phyloP scores from a whole-genome alignment of 805 yeast genomes.

The Tetrapisispora nanseiensis region DNA sequence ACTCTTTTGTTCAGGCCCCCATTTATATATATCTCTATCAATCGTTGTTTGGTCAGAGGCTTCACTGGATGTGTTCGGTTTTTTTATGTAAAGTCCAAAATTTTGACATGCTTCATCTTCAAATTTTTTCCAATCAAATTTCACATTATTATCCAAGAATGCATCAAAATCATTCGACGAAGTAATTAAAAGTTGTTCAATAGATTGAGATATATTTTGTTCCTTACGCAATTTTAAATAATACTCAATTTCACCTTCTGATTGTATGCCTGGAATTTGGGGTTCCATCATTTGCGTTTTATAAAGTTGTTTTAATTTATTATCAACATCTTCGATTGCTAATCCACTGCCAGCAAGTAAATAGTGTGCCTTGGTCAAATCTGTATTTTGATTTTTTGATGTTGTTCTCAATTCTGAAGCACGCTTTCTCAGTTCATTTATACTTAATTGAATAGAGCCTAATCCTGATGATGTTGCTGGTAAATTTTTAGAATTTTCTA shows the following conservation, averaged over 20 bases:
- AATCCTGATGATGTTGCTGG: slow-evolving; percentile 58
- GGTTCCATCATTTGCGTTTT: slow-evolving; percentile 32
- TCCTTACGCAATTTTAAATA: slow-evolving; percentile 49
- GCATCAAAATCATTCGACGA: slow-evolving; percentile 79
- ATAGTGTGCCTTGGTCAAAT: slow-evolving; percentile 71
- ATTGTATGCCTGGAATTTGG: slow-evolving; percentile 8
- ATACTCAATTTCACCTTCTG: slow-evolving; percentile 3
- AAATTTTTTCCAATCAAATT: slow-evolving; percentile 76
- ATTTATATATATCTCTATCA: not conserved
- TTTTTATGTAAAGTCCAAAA: slow-evolving; percentile 46
- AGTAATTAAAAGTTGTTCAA: slow-evolving; percentile 63
- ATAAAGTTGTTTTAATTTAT: slow-evolving; percentile 37
- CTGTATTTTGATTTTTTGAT: slow-evolving; percentile 21
- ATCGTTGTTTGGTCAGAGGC: too few relatives aligned
- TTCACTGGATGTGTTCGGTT: slow-evolving; percentile 7
- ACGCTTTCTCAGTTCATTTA: slow-evolving; percentile 65
- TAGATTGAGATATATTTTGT: slow-evolving; percentile 70
- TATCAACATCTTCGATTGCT: slow-evolving; percentile 72
- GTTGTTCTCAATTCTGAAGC: slow-evolving; percentile 47
- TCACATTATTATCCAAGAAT: slow-evolving; percentile 60
- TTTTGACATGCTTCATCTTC: slow-evolving; percentile 65
- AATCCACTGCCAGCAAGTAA: slow-evolving; percentile 83
- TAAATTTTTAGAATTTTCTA: slow-evolving; percentile 67
- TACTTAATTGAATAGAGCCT: slow-evolving; percentile 73
- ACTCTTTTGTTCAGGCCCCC: not conserved